Evolutionary conservation across 2,329 filamentous ascomycete species (phyloP).

Genomic region (Cytospora chrysosperma): DNA sequence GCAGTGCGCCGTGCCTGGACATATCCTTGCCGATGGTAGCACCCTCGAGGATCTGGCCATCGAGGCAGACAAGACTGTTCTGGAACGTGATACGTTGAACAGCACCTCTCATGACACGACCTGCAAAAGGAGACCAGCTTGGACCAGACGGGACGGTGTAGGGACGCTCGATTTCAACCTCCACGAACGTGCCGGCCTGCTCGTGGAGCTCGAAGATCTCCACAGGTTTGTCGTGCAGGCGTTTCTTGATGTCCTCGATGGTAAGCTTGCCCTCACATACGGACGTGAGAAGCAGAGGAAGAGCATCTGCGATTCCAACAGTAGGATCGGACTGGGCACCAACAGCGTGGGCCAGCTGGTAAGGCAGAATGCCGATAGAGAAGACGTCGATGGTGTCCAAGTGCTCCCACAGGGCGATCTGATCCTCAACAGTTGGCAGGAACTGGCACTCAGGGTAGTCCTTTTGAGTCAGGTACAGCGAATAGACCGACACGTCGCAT

Average conservation of each 20-base stretch:
- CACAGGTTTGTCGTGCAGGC: constrained; percentile 76
- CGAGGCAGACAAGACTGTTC: constrained; percentile 71
- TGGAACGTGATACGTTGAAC: constrained; percentile 76
- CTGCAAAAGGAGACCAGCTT: constrained; percentile 70
- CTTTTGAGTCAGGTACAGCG: constrained; percentile 69
- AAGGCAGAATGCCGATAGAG: constrained; percentile 75
- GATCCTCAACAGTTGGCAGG: constrained; percentile 66
- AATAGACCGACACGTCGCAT: constrained; percentile 79
- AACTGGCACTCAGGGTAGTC: constrained; percentile 67
- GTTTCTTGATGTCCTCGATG: constrained; percentile 68
- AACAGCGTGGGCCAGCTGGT: constrained; percentile 64
- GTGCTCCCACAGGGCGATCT: constrained; percentile 72
- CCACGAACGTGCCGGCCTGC: constrained; percentile 69
- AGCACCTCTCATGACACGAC: constrained; percentile 65
- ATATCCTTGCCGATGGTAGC: constrained; percentile 68
- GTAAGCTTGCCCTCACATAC: constrained; percentile 72
- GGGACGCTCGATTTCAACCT: constrained; percentile 73
- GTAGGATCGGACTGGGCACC: constrained; percentile 55
- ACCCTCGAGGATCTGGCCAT: constrained; percentile 61
- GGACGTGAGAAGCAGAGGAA: constrained; percentile 74
- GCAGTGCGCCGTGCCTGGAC: constrained; percentile 62
- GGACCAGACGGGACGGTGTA: constrained; percentile 55
- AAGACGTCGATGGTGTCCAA: constrained; percentile 74
- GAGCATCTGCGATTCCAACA: constrained; percentile 68
- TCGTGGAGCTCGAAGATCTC: constrained; percentile 81